Percentiles rank a stretch among this genome's conserved stretches.
These are phyloP conservation scores for Aspergillus costaricaensis DNA, from an alignment of 2,329 filamentous ascomycete genomes.

Conservation along the genomic window DNA sequence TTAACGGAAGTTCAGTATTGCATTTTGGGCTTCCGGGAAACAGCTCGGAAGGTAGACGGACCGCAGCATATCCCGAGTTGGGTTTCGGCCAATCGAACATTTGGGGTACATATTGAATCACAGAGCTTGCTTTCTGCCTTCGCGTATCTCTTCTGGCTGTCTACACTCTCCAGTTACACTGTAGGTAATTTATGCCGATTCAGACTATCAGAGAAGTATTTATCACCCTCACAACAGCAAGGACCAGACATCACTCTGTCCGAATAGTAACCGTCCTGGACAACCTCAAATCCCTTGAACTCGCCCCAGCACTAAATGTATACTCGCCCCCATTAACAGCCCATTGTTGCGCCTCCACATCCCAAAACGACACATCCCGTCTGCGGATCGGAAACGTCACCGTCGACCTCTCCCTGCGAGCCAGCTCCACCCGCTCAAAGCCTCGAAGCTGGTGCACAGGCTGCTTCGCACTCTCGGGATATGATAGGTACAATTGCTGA, in stretches of 20 bases:
- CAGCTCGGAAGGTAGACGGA: no score
- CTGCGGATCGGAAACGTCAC: conserved; percentile 50
- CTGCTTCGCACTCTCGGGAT: conserved; percentile 36
- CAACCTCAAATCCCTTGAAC: conserved; percentile 7
- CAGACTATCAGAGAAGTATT: no score
- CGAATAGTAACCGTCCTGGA: not conserved
- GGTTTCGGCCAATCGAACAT: no score
- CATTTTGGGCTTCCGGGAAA: no score
- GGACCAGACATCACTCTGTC: not conserved
- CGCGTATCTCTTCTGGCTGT: no score
- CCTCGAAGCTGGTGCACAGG: conserved; percentile 48
- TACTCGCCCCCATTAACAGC: conserved; percentile 27
- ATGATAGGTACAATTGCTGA: conserved; percentile 58
- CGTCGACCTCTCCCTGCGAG: conserved; percentile 39
- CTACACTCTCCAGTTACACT: no score
- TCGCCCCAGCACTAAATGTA: conserved; percentile 24
- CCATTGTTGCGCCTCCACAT: conserved; percentile 36
- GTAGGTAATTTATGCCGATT: no score
- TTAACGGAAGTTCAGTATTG: no score
- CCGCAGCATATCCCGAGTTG: no score
- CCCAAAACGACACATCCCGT: conserved; percentile 41
- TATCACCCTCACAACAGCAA: not conserved
- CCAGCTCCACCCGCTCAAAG: conserved; percentile 54
- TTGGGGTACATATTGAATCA: no score
- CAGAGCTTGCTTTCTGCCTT: no score